Percentiles rank a stretch among this genome's conserved stretches.
These are phyloP conservation scores for Neurospora hispaniola DNA, from an alignment of 495 filamentous ascomycete species.

Conservation along the genomic window DNA sequence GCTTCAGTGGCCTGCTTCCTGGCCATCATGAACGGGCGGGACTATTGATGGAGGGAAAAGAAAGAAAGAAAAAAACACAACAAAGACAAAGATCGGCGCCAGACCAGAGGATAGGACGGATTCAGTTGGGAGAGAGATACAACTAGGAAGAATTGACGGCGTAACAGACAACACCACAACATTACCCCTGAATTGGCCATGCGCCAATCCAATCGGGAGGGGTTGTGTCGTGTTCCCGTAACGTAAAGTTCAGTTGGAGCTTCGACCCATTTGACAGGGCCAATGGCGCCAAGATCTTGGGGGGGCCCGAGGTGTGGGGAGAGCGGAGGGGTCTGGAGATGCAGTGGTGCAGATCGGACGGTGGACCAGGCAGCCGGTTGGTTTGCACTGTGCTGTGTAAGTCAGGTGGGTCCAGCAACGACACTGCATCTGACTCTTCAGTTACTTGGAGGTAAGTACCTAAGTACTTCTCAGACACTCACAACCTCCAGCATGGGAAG, in stretches of 20 bases:
- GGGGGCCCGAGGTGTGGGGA: neutral
- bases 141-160: neutral
- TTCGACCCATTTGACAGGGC: neutral
- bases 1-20: conserved; percentile 9
- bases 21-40: conserved; percentile 5
- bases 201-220: neutral
- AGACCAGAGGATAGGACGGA: neutral
- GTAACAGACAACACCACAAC: neutral
- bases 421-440: neutral
- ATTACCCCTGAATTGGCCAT: neutral
- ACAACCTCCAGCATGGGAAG: neutral
- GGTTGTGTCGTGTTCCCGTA: neutral
- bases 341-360: neutral
- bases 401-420: neutral
- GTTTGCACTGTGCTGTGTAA: neutral
- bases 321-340: neutral
- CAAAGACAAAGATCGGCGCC: neutral
- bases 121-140: neutral
- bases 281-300: neutral
- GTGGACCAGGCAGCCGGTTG: neutral
- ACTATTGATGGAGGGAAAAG: no score
- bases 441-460: no score
- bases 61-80: neutral
- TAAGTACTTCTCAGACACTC: no score
- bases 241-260: neutral